Base-by-base conservation (phyloP, 257 asterid genomes). In the Capsicum pubescens region DNA sequence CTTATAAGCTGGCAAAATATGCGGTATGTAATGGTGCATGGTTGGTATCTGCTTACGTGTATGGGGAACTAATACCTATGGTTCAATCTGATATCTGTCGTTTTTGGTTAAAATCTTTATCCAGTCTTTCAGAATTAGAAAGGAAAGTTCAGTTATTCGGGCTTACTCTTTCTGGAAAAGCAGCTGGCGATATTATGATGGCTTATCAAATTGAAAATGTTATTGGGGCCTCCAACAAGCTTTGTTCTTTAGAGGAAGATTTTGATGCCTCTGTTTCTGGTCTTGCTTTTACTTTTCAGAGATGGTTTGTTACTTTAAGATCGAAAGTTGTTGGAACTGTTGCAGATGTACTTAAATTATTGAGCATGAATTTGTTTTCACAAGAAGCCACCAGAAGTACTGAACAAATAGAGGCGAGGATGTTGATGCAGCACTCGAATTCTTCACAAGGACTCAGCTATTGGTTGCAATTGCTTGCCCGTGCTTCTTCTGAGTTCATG, bases 21-120 rank as follows among this genome's bases (percentile, higher is more conserved):
- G 97, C 98, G 16, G 93, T 91, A 63, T 91, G 93, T 84, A 94
- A 87, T 52, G 99, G 99, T 85, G 93, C 94, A 58, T 97, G 98
- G 98, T 87, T 90, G 52, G 87, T 92, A 1, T 92, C 97, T 88
- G 87, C 93, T 72, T 91, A 88, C 87, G 84, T 97, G 84, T 97
- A 95, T 84, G 94, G 90, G 89, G 89, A 90, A 79, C 93, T 94
- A 79, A 83, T 58, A 39, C 54, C 82, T 9, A 84, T 68, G 72
- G 97, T 88, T 87, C 84, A 87, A 78, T 91, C 99, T 71, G 84
- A 87, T 87, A 85, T 89, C 54, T 92, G 84, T 86, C 82, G 84
- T 59, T 72, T 84, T 84, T 97, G 99, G 99, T 86, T 97, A 83
- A 90, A 93, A 83, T 91, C 91, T 46, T 87, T 94, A 90, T 83